A percentile compares a stretch with the other conserved stretches of the same genome.
phyloP scores from a whole-genome alignment of 208 protist species.

The Wallacemonas collosoma region DNA sequence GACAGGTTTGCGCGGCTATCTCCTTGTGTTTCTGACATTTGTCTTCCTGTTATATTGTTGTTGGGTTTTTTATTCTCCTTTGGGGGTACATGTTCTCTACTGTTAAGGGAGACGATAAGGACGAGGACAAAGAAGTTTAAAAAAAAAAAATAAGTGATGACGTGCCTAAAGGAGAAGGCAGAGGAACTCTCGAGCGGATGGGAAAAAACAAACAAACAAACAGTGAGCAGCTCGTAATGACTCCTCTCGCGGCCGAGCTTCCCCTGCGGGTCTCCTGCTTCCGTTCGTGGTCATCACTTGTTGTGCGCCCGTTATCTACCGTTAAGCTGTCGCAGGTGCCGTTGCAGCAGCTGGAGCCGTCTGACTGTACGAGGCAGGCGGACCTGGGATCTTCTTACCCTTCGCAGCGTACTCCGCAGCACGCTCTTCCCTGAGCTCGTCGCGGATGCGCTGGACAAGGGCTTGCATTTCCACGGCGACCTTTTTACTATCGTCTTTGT shows the following conservation, averaged over 20 bases:
- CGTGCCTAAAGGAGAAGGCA: too few relatives aligned
- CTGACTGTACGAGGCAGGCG: background rate
- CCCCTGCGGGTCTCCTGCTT: background rate
- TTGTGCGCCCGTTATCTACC: background rate
- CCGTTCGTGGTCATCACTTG: background rate
- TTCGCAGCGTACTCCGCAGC: constrained; percentile 4
- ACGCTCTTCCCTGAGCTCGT: constrained; percentile 35
- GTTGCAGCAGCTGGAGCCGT: background rate
- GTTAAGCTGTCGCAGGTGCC: background rate
- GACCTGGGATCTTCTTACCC: constrained; percentile 9
- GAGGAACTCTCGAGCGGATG: too few relatives aligned
- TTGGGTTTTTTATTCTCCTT: background rate
- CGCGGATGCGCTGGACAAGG: constrained; percentile 38
- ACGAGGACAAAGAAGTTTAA: too few relatives aligned
- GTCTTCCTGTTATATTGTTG: background rate
- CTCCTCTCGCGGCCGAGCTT: background rate
- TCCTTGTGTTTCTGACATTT: background rate
- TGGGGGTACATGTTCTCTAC: too few relatives aligned
- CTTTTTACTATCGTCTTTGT: constrained; percentile 26
- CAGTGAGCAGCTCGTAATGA: too few relatives aligned
- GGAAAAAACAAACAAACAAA: too few relatives aligned
- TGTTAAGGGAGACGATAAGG: too few relatives aligned
- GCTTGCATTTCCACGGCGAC: constrained; percentile 33
- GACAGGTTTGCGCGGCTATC: too few relatives aligned
- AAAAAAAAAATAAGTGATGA: too few relatives aligned